Base-by-base conservation (phyloP, 1,139 yeast species). In the Candida frijolesensis region DNA sequence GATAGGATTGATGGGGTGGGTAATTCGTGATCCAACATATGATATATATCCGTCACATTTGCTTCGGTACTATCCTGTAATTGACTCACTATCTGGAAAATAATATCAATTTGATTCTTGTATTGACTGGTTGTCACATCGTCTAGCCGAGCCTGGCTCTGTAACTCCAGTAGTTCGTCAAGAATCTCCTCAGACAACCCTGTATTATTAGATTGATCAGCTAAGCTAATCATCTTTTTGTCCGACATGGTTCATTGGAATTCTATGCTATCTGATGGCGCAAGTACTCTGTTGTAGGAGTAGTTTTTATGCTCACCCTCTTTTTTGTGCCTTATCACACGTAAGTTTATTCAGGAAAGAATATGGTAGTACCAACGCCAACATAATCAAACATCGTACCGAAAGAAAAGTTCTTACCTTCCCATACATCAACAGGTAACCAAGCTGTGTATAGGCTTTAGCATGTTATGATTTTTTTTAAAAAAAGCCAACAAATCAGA, bases 1-100 rank as follows among this genome's bases (percentile, higher is more conserved):
- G 81, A 62, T 14, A 49, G 42, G 3, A 54, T 46, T 0, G 71
- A 66, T 1, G 67, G 60, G 11, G 62, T 59, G 2, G 74, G 74
- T 3, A 62, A 50, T 22, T 49, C 55, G 12, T 42, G 48, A 29
- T 53, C 50, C 44, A 47, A 25, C 25, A 44, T 7, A 34, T 38
- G 39, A 40, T 44, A 45, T 25, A 47, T 41, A 29, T 41, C 49
- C 18, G 40, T 11, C 25, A 41, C 53, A 44, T 51, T 48, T 44
- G 39, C 32, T 33, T 25, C 27, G 56, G 10, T n/a, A 16, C 29
- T 22, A 58, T 22, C 49, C 44, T 8, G 53, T 45, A 68, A 55
- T 12, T 52, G 47, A 18, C 47, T 35, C 11, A 47, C 50, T 11
- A 61, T 48, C 19, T 52, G 52, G 48, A 72, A 70, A 11, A 75